Conservation (phyloP, 2,329 filamentous ascomycete genomes). For the Hirsutella rhossiliensis region DNA sequence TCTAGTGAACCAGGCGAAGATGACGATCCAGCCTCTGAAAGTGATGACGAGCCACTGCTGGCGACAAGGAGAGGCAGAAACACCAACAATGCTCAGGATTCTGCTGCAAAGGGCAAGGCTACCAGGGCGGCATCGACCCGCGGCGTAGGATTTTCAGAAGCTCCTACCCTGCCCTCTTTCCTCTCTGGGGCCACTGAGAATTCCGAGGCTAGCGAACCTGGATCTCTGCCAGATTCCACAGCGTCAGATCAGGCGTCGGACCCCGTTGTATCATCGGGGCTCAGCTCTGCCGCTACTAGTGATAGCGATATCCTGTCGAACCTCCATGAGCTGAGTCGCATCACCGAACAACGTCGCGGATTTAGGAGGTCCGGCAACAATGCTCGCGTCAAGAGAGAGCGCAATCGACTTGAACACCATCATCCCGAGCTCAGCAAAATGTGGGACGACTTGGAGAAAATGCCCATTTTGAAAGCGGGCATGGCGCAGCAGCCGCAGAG, state of each 20-base stretch:
- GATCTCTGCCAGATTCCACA: background rate
- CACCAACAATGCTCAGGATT: background rate
- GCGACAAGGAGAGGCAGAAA: constrained; percentile 8
- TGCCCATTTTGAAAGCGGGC: constrained; percentile 50
- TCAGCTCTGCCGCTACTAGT: constrained; percentile 8
- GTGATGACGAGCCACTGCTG: constrained; percentile 17
- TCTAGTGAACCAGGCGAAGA: constrained; percentile 8
- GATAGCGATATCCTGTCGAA: constrained; percentile 9
- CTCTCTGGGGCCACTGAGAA: background rate
- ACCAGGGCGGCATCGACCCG: background rate
- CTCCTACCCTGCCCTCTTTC: too few species aligned
- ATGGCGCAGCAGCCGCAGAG: constrained; percentile 41
- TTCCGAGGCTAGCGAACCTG: background rate
- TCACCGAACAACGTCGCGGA: constrained; percentile 19
- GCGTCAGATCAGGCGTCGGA: background rate
- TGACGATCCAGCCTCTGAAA: constrained; percentile 8
- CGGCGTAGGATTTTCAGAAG: too few species aligned
- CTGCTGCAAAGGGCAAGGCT: background rate
- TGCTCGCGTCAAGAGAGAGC: constrained; percentile 29
- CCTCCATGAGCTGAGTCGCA: constrained; percentile 4
- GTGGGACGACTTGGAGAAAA: constrained; percentile 66
- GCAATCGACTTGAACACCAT: constrained; percentile 56
- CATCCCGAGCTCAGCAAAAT: constrained; percentile 75
- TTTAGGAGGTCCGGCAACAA: constrained; percentile 15
- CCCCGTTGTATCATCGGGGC: constrained; percentile 1